Conservation (phyloP, 345 rosid genomes). For the Conringia planisiliqua region DNA sequence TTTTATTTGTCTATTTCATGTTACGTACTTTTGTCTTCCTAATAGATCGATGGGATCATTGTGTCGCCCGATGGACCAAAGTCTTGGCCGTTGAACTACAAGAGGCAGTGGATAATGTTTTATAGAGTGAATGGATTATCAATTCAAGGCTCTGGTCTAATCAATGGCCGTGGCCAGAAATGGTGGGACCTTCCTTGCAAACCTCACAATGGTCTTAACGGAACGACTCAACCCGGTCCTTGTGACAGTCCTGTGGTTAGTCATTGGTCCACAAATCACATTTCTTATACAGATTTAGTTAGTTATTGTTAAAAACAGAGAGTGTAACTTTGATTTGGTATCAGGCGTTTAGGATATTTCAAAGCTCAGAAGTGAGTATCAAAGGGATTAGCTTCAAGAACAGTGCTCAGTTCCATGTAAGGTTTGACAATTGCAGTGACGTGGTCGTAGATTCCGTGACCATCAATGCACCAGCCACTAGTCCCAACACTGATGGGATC, state of each 20-base stretch:
- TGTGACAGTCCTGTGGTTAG: conserved; percentile 87
- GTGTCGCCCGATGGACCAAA: conserved; percentile 45
- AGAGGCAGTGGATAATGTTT: conserved; percentile 83
- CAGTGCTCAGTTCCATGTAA: conserved; percentile 73
- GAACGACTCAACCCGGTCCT: conserved; percentile 67
- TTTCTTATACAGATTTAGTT: neutral
- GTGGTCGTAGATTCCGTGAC: conserved; percentile 43
- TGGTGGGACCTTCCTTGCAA: conserved; percentile 98
- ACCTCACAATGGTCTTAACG: conserved; percentile 76
- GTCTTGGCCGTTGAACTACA: conserved; percentile 57
- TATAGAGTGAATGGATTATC: conserved; percentile 63
- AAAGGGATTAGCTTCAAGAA: conserved; percentile 50
- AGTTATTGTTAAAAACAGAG: neutral
- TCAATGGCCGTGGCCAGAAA: conserved; percentile 79
- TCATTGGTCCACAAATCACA: neutral
- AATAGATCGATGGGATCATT: conserved; percentile 52
- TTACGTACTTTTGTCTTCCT: too few relatives aligned
- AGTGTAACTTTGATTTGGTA: neutral
- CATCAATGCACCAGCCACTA: conserved; percentile 62
- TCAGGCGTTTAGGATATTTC: conserved; percentile 52
- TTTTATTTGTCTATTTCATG: too few relatives aligned
- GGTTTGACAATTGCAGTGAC: conserved; percentile 51
- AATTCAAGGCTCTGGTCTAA: conserved; percentile 65
- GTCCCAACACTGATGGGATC: conserved; percentile 92
- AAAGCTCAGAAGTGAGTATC: conserved; percentile 55